These are phyloP conservation scores for Thozetella sp. DNA, from an alignment of 495 filamentous ascomycete species.

Conservation along the genomic window DNA sequence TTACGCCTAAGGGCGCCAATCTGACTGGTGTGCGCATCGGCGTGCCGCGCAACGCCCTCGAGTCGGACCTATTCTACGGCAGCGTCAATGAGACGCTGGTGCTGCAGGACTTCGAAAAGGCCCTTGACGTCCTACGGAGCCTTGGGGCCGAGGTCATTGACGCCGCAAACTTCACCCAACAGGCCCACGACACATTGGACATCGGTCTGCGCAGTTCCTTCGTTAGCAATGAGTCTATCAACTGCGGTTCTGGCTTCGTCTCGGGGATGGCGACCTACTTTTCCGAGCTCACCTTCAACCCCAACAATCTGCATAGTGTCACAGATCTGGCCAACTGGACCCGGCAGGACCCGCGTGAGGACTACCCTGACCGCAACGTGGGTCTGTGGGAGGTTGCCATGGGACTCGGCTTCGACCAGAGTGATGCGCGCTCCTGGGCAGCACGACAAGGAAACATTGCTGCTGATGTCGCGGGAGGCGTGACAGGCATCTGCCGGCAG, in stretches of 20 bases:
- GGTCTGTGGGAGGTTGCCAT: constrained; percentile 31
- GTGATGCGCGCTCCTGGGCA: not conserved
- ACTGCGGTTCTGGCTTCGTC: constrained; percentile 21
- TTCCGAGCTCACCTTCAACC: constrained; percentile 42
- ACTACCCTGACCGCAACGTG: constrained; percentile 34
- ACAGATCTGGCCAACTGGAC: constrained; percentile 31
- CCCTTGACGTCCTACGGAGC: constrained; percentile 24
- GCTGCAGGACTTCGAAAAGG: constrained; percentile 31
- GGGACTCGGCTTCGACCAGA: not conserved
- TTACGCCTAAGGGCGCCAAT: too few species aligned
- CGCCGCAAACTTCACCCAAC: constrained; percentile 28
- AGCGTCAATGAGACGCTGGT: constrained; percentile 1
- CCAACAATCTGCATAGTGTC: constrained; percentile 36
- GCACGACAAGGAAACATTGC: constrained; percentile 25
- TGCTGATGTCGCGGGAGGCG: constrained; percentile 26
- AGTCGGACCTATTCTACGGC: constrained; percentile 6
- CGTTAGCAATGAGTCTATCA: not conserved
- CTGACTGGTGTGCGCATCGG: constrained; percentile 40
- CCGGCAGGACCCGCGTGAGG: constrained; percentile 21
- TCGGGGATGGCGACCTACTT: constrained; percentile 42
- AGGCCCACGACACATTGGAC: constrained; percentile 8
- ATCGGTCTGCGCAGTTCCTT: constrained; percentile 2
- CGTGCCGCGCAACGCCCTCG: constrained; percentile 37
- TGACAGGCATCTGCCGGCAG: constrained; percentile 28
- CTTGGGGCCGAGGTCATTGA: constrained; percentile 36